Evolutionary conservation across 2,329 filamentous ascomycete genomes (phyloP).

Genomic region (Plectosphaerella plurivora): DNA sequence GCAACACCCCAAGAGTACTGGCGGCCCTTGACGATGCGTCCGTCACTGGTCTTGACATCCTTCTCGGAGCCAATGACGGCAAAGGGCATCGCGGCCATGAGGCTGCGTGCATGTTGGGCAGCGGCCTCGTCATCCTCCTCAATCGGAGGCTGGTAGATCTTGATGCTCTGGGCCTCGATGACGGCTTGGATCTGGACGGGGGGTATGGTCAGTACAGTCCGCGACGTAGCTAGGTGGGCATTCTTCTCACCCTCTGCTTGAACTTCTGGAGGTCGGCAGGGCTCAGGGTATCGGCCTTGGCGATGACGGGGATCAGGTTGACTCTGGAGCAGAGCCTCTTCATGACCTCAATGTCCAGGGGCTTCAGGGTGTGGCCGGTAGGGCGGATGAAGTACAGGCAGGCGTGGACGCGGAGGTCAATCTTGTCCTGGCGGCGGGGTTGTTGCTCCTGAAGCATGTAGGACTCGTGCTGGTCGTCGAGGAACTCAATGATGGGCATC

Average conservation of each 20-base stretch:
- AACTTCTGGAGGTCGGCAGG: conserved; percentile 86
- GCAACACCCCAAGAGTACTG: conserved; percentile 99
- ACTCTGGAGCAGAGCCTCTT: conserved; percentile 97
- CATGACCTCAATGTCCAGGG: conserved; percentile 99
- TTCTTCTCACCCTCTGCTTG: conserved; percentile 77
- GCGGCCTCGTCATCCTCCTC: conserved; percentile 98
- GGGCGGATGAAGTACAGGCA: conserved; percentile 99
- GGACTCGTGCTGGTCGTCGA: conserved; percentile 99
- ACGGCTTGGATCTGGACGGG: conserved; percentile 75
- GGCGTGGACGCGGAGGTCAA: conserved; percentile 96
- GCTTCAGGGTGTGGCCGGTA: conserved; percentile 97
- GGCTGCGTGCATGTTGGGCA: conserved; percentile 86
- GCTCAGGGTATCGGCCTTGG: conserved; percentile 97
- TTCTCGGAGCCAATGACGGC: conserved; percentile 99
- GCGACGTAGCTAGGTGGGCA: background rate
- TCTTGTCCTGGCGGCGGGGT: conserved; percentile 96
- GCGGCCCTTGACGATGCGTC: conserved; percentile 95
- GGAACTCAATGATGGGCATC: conserved; percentile 99
- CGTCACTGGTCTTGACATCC: conserved; percentile 94
- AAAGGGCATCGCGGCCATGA: conserved; percentile 98
- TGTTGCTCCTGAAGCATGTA: conserved; percentile 99
- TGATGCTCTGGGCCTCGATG: conserved; percentile 97
- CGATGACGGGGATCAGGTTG: conserved; percentile 96
- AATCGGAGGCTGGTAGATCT: conserved; percentile 96
- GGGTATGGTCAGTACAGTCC: background rate